phyloP scores from a whole-genome alignment of 208 protist species.

The Giardia duodenalis region DNA sequence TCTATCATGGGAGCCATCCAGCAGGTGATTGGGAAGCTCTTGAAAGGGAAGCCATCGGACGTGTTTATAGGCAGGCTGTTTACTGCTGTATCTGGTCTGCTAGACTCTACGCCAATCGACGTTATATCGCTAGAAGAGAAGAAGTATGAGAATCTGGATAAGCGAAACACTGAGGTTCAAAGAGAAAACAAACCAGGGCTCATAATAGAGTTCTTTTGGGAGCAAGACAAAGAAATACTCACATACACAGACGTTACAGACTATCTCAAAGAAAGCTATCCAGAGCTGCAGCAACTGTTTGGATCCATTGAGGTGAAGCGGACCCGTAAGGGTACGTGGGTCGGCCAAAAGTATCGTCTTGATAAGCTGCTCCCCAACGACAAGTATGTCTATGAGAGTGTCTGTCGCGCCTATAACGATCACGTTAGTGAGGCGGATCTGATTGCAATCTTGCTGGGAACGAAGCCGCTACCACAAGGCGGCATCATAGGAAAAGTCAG shows the following conservation, averaged over 20 bases:
- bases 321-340: not conserved
- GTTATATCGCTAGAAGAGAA: not conserved
- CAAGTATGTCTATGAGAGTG: not conserved
- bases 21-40: not conserved
- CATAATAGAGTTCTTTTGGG: not conserved
- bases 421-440: not conserved
- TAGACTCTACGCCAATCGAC: not conserved
- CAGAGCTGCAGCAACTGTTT: not conserved
- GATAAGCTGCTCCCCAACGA: not conserved
- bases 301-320: not conserved
- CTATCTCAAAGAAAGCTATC: not conserved
- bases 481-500: not conserved
- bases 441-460: not conserved
- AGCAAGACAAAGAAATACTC: not conserved
- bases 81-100: not conserved
- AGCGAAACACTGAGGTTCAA: not conserved
- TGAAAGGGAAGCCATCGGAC: not conserved
- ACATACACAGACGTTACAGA: not conserved
- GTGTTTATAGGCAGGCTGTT: not conserved
- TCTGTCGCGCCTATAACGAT: not conserved
- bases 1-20: not conserved
- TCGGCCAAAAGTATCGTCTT: not conserved
- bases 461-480: not conserved
- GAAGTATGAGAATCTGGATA: not conserved
- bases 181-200: not conserved